phyloP scores from a whole-genome alignment of 1,284 basidiomycete genomes.

The Cryptococcus hybrid region DNA sequence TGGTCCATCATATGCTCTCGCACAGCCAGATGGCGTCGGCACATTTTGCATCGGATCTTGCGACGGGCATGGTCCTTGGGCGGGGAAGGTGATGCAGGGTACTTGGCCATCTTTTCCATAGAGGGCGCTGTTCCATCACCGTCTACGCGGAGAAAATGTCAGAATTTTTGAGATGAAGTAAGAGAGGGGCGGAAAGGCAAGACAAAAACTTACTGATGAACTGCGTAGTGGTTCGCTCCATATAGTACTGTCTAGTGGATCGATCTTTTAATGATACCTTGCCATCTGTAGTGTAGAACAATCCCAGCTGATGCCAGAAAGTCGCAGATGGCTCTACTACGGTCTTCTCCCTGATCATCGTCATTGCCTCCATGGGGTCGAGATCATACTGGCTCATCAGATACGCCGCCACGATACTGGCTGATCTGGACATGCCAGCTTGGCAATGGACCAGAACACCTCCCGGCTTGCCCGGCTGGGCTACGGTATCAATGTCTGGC shows the following conservation, averaged over 20 bases:
- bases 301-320: constrained; percentile 71
- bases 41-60: constrained; percentile 84
- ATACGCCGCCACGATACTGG: constrained; percentile 77
- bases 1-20: constrained; percentile 91
- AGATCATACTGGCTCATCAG: constrained; percentile 71
- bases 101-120: constrained; percentile 71
- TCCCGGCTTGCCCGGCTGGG: constrained; percentile 57
- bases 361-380: constrained; percentile 65
- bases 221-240: constrained; percentile 68
- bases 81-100: constrained; percentile 64
- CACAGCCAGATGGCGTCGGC: constrained; percentile 79
- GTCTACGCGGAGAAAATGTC: constrained; percentile 45
- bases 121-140: constrained; percentile 61
- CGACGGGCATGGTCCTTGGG: constrained; percentile 51
- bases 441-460: constrained; percentile 83
- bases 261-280: constrained; percentile 68
- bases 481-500: no score
- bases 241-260: constrained; percentile 72
- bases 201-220: constrained; percentile 62
- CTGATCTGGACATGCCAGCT: constrained; percentile 78
- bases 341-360: constrained; percentile 62
- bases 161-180: background rate
- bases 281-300: constrained; percentile 70
- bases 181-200: background rate
- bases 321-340: constrained; percentile 73